A percentile compares a stretch with the other conserved stretches of the same genome.
These are phyloP conservation scores for Henningerozyma blattae DNA, from an alignment of 805 yeast species.

Conservation along the genomic window DNA sequence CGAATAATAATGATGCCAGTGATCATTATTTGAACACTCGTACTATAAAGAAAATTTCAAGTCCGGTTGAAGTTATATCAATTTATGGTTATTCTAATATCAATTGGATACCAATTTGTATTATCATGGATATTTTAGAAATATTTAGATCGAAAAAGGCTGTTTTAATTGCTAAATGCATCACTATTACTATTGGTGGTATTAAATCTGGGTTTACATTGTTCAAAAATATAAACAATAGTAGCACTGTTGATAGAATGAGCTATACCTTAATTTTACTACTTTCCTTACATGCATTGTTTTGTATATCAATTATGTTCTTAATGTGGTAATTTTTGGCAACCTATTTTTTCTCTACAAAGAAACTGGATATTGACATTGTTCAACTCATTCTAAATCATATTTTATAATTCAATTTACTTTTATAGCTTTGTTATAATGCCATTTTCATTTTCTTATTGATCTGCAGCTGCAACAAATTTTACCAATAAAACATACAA, in stretches of 20 bases:
- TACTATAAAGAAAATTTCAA: slow-evolving; percentile 1
- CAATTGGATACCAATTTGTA: slow-evolving; percentile 76
- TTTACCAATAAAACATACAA: too few relatives aligned
- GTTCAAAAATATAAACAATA: slow-evolving; percentile 3
- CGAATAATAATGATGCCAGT: slow-evolving; percentile 22
- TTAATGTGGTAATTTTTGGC: slow-evolving; percentile 7
- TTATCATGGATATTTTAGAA: slow-evolving; percentile 15
- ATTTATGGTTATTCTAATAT: slow-evolving; percentile 78
- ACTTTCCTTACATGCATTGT: slow-evolving; percentile 9
- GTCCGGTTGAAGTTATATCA: slow-evolving; percentile 48
- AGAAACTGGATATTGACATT: too few relatives aligned
- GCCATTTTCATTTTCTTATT: too few relatives aligned
- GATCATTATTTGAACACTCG: slow-evolving; percentile 2
- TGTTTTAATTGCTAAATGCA: slow-evolving; percentile 2
- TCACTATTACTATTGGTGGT: slow-evolving; percentile 3
- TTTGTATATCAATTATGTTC: slow-evolving; percentile 11
- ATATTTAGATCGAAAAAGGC: slow-evolving; percentile 1
- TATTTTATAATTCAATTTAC: too few relatives aligned
- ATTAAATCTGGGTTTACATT: slow-evolving; percentile 5
- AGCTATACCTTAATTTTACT: slow-evolving; percentile 5
- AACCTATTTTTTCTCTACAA: too few relatives aligned
- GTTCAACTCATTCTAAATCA: too few relatives aligned
- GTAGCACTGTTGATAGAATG: slow-evolving; percentile 1
- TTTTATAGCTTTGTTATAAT: too few relatives aligned
- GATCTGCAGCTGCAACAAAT: too few relatives aligned